phyloP scores from a whole-genome alignment of 208 protist genomes.

The Crithidia thermophila region DNA sequence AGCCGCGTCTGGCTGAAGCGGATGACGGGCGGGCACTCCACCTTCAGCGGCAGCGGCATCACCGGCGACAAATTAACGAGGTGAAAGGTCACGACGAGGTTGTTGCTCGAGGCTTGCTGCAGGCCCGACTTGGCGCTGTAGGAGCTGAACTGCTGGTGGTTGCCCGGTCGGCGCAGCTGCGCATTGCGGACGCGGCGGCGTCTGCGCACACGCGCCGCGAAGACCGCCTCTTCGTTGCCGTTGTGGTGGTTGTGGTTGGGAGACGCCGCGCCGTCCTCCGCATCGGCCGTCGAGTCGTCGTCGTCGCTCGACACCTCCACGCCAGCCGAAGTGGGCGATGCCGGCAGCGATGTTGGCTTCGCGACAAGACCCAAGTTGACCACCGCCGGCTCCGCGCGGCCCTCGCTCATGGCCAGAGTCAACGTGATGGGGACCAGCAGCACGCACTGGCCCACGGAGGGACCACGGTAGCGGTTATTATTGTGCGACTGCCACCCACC shows the following conservation, averaged over 20 bases:
- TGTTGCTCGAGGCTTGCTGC: constrained; percentile 8
- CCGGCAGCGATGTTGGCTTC: constrained; percentile 10
- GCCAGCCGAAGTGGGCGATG: constrained; percentile 6
- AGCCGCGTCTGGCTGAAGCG: constrained; percentile 63
- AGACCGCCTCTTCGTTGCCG: constrained; percentile 14
- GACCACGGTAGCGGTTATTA: constrained; percentile 30
- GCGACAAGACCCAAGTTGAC: constrained; percentile 46
- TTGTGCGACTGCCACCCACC: constrained; percentile 18
- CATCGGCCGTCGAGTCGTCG: constrained; percentile 7
- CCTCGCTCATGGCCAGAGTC: constrained; percentile 65
- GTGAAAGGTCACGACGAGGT: constrained; percentile 31
- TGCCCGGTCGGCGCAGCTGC: constrained; percentile 18
- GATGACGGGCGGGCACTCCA: constrained; percentile 79
- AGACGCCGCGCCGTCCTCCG: neutral
- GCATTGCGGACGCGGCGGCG: constrained; percentile 17
- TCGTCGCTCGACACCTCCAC: constrained; percentile 9
- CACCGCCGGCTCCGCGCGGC: constrained; percentile 44
- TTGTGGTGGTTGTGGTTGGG: neutral
- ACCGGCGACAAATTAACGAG: constrained; percentile 70
- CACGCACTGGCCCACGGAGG: constrained; percentile 41
- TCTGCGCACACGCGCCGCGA: constrained; percentile 19
- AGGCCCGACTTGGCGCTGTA: constrained; percentile 13
- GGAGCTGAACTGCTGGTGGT: constrained; percentile 28
- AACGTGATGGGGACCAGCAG: constrained; percentile 50
- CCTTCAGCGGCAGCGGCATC: constrained; percentile 70